Percentiles rank a stretch among this genome's conserved stretches.
Conservation (phyloP, 1,284 basidiomycete genomes). For the Neonothopanus nambi region DNA sequence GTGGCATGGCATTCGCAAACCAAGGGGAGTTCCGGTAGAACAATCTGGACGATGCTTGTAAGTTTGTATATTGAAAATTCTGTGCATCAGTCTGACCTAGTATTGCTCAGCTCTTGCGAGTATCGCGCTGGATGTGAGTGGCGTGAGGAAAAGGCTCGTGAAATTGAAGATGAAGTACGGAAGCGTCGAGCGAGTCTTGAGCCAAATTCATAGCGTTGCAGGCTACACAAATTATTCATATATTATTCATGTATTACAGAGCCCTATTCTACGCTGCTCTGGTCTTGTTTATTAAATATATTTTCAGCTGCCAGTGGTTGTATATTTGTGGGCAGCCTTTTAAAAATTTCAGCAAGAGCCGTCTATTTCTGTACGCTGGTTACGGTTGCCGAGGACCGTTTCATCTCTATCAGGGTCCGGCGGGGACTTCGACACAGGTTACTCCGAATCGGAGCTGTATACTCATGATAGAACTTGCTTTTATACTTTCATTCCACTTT, state of each 20-base stretch:
- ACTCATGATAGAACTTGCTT: not conserved
- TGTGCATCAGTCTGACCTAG: too few relatives aligned
- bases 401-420: too few relatives aligned
- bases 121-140: constrained; percentile 82
- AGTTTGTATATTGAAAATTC: too few relatives aligned
- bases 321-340: too few relatives aligned
- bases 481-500: not conserved
- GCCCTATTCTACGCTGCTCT: too few relatives aligned
- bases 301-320: not conserved
- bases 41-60: constrained; percentile 70
- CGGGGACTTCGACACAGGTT: too few relatives aligned
- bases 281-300: not conserved
- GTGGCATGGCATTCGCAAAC: constrained; percentile 72
- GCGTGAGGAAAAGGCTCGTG: constrained; percentile 67
- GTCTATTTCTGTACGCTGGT: too few relatives aligned
- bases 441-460: too few relatives aligned
- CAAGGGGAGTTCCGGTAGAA: constrained; percentile 66
- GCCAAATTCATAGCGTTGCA: too few relatives aligned
- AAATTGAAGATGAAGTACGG: constrained; percentile 24
- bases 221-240: constrained; percentile 2
- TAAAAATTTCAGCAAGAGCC: too few relatives aligned
- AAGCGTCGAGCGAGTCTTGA: not conserved
- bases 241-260: not conserved
- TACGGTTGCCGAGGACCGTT: too few relatives aligned
- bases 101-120: constrained; percentile 66